Evolutionary conservation across 192 early-diverging fungal species (phyloP).

Genomic region (Podila clonocystis): DNA sequence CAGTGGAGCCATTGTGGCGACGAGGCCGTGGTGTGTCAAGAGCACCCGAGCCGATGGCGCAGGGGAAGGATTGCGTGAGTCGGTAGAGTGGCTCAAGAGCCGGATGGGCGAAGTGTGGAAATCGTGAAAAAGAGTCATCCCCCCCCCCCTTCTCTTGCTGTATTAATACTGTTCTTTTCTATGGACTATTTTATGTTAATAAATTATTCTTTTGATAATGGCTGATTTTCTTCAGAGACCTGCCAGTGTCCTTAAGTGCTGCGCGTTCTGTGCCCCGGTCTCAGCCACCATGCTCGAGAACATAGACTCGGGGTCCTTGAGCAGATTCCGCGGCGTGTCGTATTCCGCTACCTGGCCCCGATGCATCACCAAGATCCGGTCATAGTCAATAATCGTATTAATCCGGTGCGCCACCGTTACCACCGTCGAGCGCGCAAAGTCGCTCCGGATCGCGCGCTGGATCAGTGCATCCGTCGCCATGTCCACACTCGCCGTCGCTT

Average conservation of each 20-base stretch:
- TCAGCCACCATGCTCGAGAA: conserved; percentile 84
- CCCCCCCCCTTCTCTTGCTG: too few species aligned
- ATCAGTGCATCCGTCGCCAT: conserved; percentile 83
- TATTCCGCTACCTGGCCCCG: conserved; percentile 83
- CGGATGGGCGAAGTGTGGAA: conserved; percentile 43
- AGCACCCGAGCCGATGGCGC: conserved; percentile 37
- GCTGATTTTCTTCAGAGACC: neutral
- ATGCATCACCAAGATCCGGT: conserved; percentile 64
- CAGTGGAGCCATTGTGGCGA: neutral
- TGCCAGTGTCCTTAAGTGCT: conserved; percentile 26
- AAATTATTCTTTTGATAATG: too few species aligned
- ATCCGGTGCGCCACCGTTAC: conserved; percentile 82
- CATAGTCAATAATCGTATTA: conserved; percentile 69
- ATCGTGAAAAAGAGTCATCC: too few species aligned
- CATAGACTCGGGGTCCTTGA: conserved; percentile 67
- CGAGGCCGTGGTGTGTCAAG: conserved; percentile 49
- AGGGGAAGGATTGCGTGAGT: conserved; percentile 38
- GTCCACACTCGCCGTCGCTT: conserved; percentile 88
- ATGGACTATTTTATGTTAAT: too few species aligned
- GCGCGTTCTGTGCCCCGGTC: conserved; percentile 67
- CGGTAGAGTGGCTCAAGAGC: conserved; percentile 48
- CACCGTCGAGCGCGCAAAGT: conserved; percentile 70
- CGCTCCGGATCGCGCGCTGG: conserved; percentile 73
- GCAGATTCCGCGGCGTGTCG: conserved; percentile 76
- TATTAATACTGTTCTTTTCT: too few species aligned